Base-by-base conservation (phyloP, 768 basidiomycete genomes). In the Leccinum uliginosum region DNA sequence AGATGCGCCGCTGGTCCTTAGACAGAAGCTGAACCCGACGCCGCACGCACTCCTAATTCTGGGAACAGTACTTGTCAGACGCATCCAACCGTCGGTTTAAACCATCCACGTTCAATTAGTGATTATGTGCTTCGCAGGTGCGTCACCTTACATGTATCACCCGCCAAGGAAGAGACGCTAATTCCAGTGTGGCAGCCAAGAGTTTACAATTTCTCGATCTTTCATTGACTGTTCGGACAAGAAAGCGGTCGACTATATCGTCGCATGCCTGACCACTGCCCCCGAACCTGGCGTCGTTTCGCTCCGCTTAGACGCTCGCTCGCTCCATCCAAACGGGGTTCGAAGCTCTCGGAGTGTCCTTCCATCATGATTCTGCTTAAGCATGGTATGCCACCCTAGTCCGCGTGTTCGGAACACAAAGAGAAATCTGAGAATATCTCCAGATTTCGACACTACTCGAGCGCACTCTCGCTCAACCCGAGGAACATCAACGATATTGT, bases 281-380 rank as follows among this genome's bases (percentile, higher is more conserved):
- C 65, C 53, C 24, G 68, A 55, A 59, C 69, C 55, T 11, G 83
- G 85, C 3, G 73, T 96, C 1, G 80, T 89, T 19, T 91, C 91
- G 0, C 71, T 98, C n/a, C 82, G 90, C 21, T 70, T 99, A 51
- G 96, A 98, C 61, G 93, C 93, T 53, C 97, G 94, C 66, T 75
- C 78, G 9, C 73, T 98, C 34, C 80, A 86, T 17, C 83, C 87
- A 0, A 82, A 80, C 48, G 83, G 84, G 26, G 1, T 76, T 98
- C 17, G 96, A 98, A 67, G 80, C 80, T 3, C 73, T 98, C 3
- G 89, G 93, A 64, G 87, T 76, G 14, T 17, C 26, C 38, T 51
- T 19, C 10, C 34, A n/a, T 44, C 19, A 8, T n/a, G 10, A 24
- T 26, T 30, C 34, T n/a, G 5, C 24, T 51, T 32, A 3, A 19